These are phyloP conservation scores for Apiospora hydei DNA, from an alignment of 2,329 filamentous ascomycete species.

Conservation along the genomic window DNA sequence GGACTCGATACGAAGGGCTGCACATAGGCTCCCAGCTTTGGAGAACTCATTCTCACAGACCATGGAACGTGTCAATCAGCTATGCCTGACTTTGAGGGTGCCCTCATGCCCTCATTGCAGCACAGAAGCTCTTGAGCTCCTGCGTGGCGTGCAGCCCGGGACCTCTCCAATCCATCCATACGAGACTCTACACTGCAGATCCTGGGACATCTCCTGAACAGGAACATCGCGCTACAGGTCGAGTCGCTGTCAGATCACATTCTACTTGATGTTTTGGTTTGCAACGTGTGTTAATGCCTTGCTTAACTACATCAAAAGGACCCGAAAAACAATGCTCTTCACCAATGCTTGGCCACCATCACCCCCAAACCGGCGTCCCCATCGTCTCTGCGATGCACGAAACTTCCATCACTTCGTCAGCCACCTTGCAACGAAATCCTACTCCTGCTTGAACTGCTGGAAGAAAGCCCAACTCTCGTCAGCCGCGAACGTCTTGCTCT, in stretches of 20 bases:
- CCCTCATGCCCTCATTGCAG: too few relatives aligned
- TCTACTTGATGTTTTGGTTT: neutral
- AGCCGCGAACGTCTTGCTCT: constrained; percentile 32
- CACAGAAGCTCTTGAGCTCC: too few relatives aligned
- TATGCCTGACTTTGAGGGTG: too few relatives aligned
- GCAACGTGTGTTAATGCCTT: neutral
- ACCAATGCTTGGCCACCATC: neutral
- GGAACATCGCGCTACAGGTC: neutral
- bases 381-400: too few relatives aligned
- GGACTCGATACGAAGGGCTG: too few relatives aligned
- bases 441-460: constrained; percentile 31
- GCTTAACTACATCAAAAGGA: neutral
- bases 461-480: constrained; percentile 44
- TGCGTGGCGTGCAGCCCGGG: neutral
- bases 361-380: neutral
- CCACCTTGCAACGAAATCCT: neutral
- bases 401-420: neutral
- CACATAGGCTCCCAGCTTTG: too few relatives aligned
- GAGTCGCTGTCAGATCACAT: neutral
- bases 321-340: neutral
- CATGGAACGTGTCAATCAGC: too few relatives aligned
- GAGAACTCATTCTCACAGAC: too few relatives aligned
- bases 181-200: too few relatives aligned
- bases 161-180: neutral
- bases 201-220: too few relatives aligned